Conservation (phyloP, 2,329 filamentous ascomycete genomes). For the Trichoderma oligosporum region DNA sequence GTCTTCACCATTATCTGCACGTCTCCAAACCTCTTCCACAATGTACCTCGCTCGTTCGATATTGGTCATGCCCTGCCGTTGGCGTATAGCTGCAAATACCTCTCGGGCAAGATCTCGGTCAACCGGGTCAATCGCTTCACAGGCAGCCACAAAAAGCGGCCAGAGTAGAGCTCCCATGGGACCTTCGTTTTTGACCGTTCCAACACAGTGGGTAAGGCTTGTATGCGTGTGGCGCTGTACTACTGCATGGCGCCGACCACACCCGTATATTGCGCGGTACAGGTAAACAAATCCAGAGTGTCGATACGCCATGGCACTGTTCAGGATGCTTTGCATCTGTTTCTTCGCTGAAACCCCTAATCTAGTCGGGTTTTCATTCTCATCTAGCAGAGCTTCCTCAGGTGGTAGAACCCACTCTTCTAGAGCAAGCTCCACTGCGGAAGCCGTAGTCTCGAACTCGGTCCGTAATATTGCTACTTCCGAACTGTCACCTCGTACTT, state of each 20-base stretch:
- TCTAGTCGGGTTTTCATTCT: slow-evolving; percentile 25
- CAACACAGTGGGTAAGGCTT: slow-evolving; percentile 51
- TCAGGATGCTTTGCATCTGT: slow-evolving; percentile 51
- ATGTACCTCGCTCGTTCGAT: slow-evolving; percentile 59
- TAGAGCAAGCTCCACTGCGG: slow-evolving; percentile 54
- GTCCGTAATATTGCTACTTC: slow-evolving; percentile 47
- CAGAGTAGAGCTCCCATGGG: slow-evolving; percentile 63
- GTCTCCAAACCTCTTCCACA: slow-evolving; percentile 58
- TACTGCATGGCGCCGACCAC: slow-evolving; percentile 42
- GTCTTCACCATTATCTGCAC: slow-evolving; percentile 40
- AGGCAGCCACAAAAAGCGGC: slow-evolving; percentile 61
- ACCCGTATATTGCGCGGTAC: slow-evolving; percentile 51
- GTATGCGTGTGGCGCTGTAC: slow-evolving; percentile 53
- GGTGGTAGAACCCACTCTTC: slow-evolving; percentile 53
- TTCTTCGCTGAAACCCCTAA: slow-evolving; percentile 21
- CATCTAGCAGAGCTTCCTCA: slow-evolving; percentile 27
- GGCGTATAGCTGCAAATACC: slow-evolving; percentile 51
- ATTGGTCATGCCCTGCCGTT: slow-evolving; percentile 62
- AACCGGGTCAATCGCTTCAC: slow-evolving; percentile 49
- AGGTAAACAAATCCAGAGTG: slow-evolving; percentile 57
- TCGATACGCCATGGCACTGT: slow-evolving; percentile 58
- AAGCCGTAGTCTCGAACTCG: slow-evolving; percentile 49
- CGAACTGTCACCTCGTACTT: slow-evolving; percentile 38
- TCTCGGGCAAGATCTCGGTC: slow-evolving; percentile 51
- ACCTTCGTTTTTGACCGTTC: slow-evolving; percentile 52